phyloP scores from a whole-genome alignment of 129 eudicot species.

The Flaveria ramosissima region DNA sequence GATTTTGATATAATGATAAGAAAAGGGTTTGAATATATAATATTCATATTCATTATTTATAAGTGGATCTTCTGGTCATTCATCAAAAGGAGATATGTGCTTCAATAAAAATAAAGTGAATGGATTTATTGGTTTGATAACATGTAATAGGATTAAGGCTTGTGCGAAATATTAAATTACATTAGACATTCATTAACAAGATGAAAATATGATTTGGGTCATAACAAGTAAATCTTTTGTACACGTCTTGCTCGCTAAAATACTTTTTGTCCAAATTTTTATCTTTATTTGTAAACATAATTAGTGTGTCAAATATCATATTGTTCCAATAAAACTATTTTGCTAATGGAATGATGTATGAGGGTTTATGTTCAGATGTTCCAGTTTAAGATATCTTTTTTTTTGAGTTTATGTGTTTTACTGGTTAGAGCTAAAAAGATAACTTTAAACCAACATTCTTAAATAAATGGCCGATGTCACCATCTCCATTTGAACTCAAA shows the following conservation, averaged over 20 bases:
- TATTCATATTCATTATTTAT: neutral
- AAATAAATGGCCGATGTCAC: neutral
- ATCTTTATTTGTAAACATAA: neutral
- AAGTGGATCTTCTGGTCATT: neutral
- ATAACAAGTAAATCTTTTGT: neutral
- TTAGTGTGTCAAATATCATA: neutral
- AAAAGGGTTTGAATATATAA: neutral
- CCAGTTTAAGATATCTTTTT: neutral
- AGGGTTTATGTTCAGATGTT: neutral
- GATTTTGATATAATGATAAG: neutral
- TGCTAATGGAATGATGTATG: neutral
- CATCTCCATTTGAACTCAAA: neutral
- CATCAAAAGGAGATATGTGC: neutral
- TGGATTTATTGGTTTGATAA: neutral
- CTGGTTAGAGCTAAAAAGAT: neutral
- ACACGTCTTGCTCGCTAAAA: neutral
- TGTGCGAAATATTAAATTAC: neutral
- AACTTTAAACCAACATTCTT: neutral
- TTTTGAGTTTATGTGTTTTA: neutral
- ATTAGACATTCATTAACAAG: neutral
- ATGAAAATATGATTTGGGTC: neutral
- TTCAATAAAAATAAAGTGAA: neutral
- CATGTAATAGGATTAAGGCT: neutral
- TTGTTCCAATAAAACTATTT: neutral
- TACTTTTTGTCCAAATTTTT: neutral